Evolutionary conservation across 805 yeast genomes (phyloP).

Genomic region (Priceomyces haplophilus): DNA sequence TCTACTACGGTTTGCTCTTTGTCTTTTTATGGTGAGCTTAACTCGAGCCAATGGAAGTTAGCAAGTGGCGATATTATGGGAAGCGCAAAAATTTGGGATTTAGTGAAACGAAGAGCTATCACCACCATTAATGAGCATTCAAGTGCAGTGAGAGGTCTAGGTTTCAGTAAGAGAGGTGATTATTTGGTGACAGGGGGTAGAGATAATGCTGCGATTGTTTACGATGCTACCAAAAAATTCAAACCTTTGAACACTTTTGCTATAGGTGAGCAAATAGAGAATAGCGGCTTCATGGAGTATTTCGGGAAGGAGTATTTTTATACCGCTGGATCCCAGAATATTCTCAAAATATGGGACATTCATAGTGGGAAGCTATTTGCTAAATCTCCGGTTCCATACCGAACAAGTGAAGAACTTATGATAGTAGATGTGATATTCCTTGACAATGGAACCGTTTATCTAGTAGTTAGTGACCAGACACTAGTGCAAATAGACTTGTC

Average conservation of each 20-base stretch:
- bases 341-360: constrained; percentile 63
- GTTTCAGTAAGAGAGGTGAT: constrained; percentile 52
- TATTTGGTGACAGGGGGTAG: constrained; percentile 80
- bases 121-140: constrained; percentile 69
- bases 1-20: constrained; percentile 83
- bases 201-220: constrained; percentile 70
- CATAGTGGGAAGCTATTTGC: constrained; percentile 46
- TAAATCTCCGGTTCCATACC: constrained; percentile 45
- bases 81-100: constrained; percentile 53
- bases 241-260: constrained; percentile 67
- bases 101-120: constrained; percentile 71
- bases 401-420: constrained; percentile 69
- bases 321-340: constrained; percentile 77
- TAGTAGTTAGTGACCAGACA: constrained; percentile 84
- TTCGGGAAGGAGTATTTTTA: constrained; percentile 40
- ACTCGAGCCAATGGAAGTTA: constrained; percentile 68
- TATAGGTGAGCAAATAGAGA: constrained; percentile 68
- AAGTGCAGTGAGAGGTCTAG: constrained; percentile 83
- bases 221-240: constrained; percentile 46
- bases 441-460: constrained; percentile 33
- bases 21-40: constrained; percentile 67
- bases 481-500: constrained; percentile 47
- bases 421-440: constrained; percentile 55
- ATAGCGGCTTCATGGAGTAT: constrained; percentile 51
- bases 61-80: constrained; percentile 70